A percentile compares a stretch with the other conserved stretches of the same genome.
Evolutionary conservation across 2,329 filamentous ascomycete species (phyloP).

Genomic region (Didymella lethalis): DNA sequence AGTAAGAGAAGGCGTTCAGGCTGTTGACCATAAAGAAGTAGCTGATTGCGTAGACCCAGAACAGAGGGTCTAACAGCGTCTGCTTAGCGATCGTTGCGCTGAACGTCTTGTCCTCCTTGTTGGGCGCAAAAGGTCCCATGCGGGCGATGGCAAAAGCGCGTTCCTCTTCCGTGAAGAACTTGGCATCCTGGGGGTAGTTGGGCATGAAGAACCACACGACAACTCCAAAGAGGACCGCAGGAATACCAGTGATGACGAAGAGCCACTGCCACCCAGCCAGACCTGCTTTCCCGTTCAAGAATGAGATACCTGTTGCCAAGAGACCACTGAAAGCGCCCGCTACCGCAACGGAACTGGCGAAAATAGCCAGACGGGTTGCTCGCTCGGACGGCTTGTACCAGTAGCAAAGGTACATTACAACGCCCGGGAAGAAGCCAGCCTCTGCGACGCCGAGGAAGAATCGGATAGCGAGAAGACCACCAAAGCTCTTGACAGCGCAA

Average conservation of each 20-base stretch:
- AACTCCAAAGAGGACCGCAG: conserved; percentile 71
- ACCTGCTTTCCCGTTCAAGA: conserved; percentile 68
- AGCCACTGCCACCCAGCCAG: conserved; percentile 50
- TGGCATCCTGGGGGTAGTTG: conserved; percentile 76
- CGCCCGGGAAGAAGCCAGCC: conserved; percentile 67
- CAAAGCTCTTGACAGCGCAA: conserved; percentile 68
- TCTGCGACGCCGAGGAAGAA: conserved; percentile 74
- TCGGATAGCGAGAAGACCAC: conserved; percentile 58
- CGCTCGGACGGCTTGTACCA: conserved; percentile 83
- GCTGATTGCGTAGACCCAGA: conserved; percentile 60
- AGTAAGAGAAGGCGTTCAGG: conserved; percentile 55
- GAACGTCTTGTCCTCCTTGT: conserved; percentile 52
- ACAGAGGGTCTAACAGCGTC: conserved; percentile 59
- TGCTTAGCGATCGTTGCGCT: conserved; percentile 57
- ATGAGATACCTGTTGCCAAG: conserved; percentile 72
- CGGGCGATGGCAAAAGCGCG: conserved; percentile 74
- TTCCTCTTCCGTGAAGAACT: conserved; percentile 73
- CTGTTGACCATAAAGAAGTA: conserved; percentile 50
- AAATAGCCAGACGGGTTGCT: conserved; percentile 76
- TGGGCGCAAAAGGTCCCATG: conserved; percentile 59
- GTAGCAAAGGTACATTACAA: conserved; percentile 77
- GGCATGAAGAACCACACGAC: conserved; percentile 76
- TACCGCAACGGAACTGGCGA: conserved; percentile 80
- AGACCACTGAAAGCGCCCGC: conserved; percentile 79
- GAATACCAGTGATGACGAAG: conserved; percentile 68